Base-by-base conservation (phyloP, 2,329 filamentous ascomycete genomes). In the Penicillium sp. region DNA sequence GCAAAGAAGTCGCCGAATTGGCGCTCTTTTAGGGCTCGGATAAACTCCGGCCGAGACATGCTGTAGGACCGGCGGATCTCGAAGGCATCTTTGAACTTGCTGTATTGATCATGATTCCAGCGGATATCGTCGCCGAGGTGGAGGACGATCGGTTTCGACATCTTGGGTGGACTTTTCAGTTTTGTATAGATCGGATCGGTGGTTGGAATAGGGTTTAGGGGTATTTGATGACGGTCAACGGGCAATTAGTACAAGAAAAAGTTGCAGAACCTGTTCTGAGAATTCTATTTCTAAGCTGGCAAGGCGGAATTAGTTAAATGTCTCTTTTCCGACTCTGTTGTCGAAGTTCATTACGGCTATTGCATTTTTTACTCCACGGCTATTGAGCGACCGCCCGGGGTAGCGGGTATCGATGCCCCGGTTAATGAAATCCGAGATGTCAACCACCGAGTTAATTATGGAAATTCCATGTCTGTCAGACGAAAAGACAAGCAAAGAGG, bases 61-160 rank as follows among this genome's bases (percentile, higher is more conserved):
- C 33, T 70, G 69, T 25, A 81, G 70, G 41, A 81, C 1, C 64
- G 60, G 13, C 58, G 60, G 25, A 66, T 70, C 4, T 75, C 66
- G 56, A 80, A 81, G 5, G 71, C 63, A 0, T 75, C 66, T 0
- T 67, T 61, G 53, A 82, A 79, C 10, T 73, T 68, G 1, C 72
- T 58, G 64, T 79, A 77, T 35, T 78, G 70, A 1, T 77, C 73
- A 41, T 76, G 73, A 58, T 81, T 80, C 67, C 80, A 81, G 58
- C 79, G 78, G 59, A 82, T 80, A 19, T 75, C 71, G 33, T 79
- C 78, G 29, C 79, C 80, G 12, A 82, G 63, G 55, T 78, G 76
- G 19, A 80, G 75, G 41, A 80, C 70, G 10, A 67, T 71, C 19
- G 72, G 74, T 53, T 77, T 72, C 38, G 52, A 42, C 65, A 69